Base-by-base conservation (phyloP, 495 filamentous ascomycete genomes). In the Penicillium salamii region DNA sequence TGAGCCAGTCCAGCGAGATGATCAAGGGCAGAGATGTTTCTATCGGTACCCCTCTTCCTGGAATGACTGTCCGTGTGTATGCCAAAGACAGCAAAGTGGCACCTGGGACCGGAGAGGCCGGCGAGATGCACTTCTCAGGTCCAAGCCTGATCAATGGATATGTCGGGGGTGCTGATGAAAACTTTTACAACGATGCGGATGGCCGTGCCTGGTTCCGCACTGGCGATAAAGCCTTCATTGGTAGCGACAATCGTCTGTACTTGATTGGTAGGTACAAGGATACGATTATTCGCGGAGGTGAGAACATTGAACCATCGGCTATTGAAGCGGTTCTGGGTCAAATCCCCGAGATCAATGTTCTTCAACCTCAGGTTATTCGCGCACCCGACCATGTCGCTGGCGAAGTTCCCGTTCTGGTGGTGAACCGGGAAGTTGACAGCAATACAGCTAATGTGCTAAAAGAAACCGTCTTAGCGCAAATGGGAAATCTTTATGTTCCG, bases 211-310 rank as follows among this genome's bases (percentile, higher is more conserved):
- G 76, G 76, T 55, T 75, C 20, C 42, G 46, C 11, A 71, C 71
- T 29, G 75, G 75, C 7, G 76, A 79, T 49, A 66, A 73, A 55
- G 76, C 69, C 1, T 43, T 66, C 23, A 72, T 78, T 42, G 62
- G 64, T 34, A 45, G 54, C 1, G 57, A 68, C 23, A 67, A 63
- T 12, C 61, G 50, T 8, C 40, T 77, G 2, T 61, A 61, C 12
- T 59, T 79, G 13, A 38, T 70, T 35, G 74, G 77, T 4, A 54
- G 75, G 26, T 72, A 74, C 56, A 79, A 78, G 47, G 76, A 78
- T 43, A 54, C 71, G 28, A 75, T 79, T 46, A 73, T 78, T 26
- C 66, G 76, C 3, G 76, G 64, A n/a, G 74, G 74, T 7, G 68
- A 77, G 46, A 79, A 78, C 39, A 66, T 79, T 17, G 44, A 62